phyloP scores from a whole-genome alignment of 2,329 filamentous ascomycete genomes.

The Aureobasidium melanogenum region DNA sequence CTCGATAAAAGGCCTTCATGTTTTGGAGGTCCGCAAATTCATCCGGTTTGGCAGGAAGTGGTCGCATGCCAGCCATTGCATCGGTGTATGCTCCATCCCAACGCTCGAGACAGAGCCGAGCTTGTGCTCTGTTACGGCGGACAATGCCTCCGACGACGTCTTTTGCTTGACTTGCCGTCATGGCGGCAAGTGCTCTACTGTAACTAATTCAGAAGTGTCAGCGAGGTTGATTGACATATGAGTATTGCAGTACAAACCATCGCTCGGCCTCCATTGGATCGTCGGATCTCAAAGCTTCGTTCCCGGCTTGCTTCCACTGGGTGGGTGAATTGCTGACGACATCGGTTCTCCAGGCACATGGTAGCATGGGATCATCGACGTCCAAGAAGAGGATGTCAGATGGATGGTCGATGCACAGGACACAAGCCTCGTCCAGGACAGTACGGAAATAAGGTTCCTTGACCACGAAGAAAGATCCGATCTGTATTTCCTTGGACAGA shows the following conservation, averaged over 20 bases:
- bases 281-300: not conserved
- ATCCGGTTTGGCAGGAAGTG: not conserved
- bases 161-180: not conserved
- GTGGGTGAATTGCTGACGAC: not conserved
- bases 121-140: not conserved
- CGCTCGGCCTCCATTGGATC: not conserved
- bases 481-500: not conserved
- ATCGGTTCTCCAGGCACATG: not conserved
- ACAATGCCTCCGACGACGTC: not conserved
- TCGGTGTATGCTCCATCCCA: not conserved
- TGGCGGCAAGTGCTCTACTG: not conserved
- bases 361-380: not conserved
- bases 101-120: not conserved
- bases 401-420: not conserved
- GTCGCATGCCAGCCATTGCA: not conserved
- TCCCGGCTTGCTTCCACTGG: not conserved
- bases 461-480: not conserved
- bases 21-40: not conserved
- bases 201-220: not conserved
- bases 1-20: not conserved
- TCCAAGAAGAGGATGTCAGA: constrained; percentile 6
- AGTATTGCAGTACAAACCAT: not conserved
- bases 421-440: not conserved
- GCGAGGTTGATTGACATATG: not conserved
- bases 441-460: not conserved